Conservation (phyloP, 192 early-diverging fungal species). For the Allomyces javanicus region DNA sequence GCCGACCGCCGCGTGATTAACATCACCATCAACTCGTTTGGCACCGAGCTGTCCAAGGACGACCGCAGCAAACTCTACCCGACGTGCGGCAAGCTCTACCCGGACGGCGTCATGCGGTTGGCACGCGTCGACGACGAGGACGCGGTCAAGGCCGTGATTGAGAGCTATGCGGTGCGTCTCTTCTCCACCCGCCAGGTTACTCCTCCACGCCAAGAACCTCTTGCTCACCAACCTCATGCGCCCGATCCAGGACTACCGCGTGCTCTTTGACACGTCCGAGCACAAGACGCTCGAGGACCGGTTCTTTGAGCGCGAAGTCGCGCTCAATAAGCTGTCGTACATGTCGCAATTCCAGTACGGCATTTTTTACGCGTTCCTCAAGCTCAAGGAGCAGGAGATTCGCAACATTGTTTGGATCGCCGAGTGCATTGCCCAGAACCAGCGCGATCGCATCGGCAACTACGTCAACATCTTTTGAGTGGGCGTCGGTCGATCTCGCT, state of each 20-base stretch:
- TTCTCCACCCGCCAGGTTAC: not conserved
- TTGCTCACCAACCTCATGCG: no score
- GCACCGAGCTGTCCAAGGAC: constrained; percentile 91
- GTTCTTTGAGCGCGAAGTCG: constrained; percentile 88
- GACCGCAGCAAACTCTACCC: constrained; percentile 92
- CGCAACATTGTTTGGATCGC: constrained; percentile 98
- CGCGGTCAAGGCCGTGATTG: constrained; percentile 71
- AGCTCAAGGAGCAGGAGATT: constrained; percentile 96
- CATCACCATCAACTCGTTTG: constrained; percentile 98
- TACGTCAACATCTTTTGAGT: constrained; percentile 77
- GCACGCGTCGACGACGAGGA: constrained; percentile 80
- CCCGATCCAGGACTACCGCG: constrained; percentile 53
- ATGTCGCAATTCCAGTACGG: constrained; percentile 94
- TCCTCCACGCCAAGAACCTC: not conserved
- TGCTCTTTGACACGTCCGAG: constrained; percentile 51
- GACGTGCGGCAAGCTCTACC: constrained; percentile 71
- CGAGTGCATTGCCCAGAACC: constrained; percentile 95
- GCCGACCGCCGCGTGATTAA: constrained; percentile 94
- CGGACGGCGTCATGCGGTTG: constrained; percentile 67
- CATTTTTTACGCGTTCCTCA: constrained; percentile 85
- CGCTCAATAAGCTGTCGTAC: constrained; percentile 80
- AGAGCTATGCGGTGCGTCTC: constrained; percentile 50
- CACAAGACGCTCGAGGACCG: constrained; percentile 73
- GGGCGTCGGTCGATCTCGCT: not conserved
- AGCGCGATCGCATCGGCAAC: constrained; percentile 84